Base-by-base conservation (phyloP, 2,329 filamentous ascomycete species). In the Didymella glomerata region DNA sequence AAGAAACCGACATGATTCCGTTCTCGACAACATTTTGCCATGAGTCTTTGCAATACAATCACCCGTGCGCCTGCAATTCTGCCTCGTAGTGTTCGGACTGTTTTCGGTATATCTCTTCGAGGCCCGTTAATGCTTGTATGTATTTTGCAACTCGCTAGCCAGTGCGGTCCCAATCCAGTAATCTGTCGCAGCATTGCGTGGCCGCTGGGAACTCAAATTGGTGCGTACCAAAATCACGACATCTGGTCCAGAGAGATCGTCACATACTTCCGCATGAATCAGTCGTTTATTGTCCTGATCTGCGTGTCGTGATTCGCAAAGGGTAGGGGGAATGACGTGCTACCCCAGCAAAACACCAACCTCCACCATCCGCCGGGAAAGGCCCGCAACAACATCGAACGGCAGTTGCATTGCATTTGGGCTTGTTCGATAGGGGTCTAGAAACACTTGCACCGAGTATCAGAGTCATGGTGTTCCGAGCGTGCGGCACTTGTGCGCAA, bases 281-380 rank as follows among this genome's bases (percentile, higher is more conserved):
- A 11, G 13, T 38, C 11, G 49, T 48, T 54, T 10, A 38, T 32
- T 46, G 22, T 49, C 41, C 49, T 41, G 30, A 54, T 55, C 51
- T 51, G 22, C 36, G 16, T 40, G 42, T 52, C 34, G 25, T 28
- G 52, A 50, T 59, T 65, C 57, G 61, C 64, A 62, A 70, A 57
- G 40, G 34, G 62, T 65, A 62, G 59, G 46, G 55, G 48, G 52
- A 47, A 72, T 72, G 65, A 55, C 69, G 69, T 72, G 69, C 68
- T 72, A 48, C 53, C 66, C 62, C 63, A 63, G 53, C 63, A 60
- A 62, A 65, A 45, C 28, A 40, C 40, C 50, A 45, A 58, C 56
- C 25, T 46, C 45, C 36, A 40, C 34, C 20, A 38, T 48, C 52
- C 44, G 36, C 38, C 55, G 41, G 48, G 36, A 38, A 56, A 52